These are phyloP conservation scores for Aureobasidium sp. DNA, from an alignment of 2,329 filamentous ascomycete genomes.

Conservation along the genomic window DNA sequence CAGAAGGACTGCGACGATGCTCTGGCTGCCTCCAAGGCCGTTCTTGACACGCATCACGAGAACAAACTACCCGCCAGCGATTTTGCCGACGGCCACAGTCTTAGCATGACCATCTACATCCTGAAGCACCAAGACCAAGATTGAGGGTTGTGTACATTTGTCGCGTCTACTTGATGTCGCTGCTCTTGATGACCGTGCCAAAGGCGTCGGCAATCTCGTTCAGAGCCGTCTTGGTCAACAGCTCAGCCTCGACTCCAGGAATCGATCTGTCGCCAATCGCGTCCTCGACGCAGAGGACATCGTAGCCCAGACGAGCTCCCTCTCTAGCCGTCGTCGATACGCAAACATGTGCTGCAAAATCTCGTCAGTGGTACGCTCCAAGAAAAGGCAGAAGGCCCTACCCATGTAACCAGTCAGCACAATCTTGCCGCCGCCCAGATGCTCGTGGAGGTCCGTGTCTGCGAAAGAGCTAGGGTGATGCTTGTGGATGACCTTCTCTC, in stretches of 20 bases:
- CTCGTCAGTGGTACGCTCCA: too few relatives aligned
- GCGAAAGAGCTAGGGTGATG: slow-evolving; percentile 54
- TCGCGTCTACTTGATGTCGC: slow-evolving; percentile 37
- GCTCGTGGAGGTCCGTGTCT: slow-evolving; percentile 51
- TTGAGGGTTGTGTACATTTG: not conserved
- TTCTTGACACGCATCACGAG: slow-evolving; percentile 8
- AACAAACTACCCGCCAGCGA: slow-evolving; percentile 8
- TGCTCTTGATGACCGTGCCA: slow-evolving; percentile 51
- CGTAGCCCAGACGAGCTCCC: slow-evolving; percentile 54
- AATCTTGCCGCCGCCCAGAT: slow-evolving; percentile 53
- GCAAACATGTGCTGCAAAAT: slow-evolving; percentile 54
- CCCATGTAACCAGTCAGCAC: slow-evolving; percentile 56
- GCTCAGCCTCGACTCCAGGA: slow-evolving; percentile 51
- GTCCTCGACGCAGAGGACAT: slow-evolving; percentile 56
- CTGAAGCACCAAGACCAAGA: slow-evolving; percentile 4
- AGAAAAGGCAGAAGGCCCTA: too few relatives aligned
- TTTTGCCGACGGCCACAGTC: slow-evolving; percentile 10
- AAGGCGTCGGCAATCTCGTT: slow-evolving; percentile 58
- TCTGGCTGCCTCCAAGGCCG: not conserved
- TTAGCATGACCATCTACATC: slow-evolving; percentile 10
- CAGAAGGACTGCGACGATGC: not conserved
- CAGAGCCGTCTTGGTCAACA: slow-evolving; percentile 48
- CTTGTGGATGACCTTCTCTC: slow-evolving; percentile 56
- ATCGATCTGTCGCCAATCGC: slow-evolving; percentile 61
- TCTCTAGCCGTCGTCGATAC: slow-evolving; percentile 57